Conservation (phyloP, 2,329 filamentous ascomycete species). For the Esteya vermicola region DNA sequence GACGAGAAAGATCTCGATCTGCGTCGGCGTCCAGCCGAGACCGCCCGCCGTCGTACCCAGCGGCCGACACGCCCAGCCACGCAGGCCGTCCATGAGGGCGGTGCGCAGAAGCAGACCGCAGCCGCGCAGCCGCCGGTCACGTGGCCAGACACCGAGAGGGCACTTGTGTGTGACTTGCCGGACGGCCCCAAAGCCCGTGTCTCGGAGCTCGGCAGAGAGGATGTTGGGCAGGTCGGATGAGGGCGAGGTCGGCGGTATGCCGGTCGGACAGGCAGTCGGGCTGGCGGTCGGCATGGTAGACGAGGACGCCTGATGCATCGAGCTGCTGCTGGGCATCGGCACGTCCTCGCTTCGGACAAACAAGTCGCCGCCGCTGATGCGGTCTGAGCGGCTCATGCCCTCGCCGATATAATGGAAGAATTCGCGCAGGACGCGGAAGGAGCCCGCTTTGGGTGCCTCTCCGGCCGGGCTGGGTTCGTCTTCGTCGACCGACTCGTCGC, state of each 20-base stretch:
- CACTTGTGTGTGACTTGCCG: slow-evolving; percentile 22
- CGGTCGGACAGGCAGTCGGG: slow-evolving; percentile 13
- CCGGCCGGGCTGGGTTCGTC: no score
- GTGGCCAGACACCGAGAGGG: slow-evolving; percentile 34
- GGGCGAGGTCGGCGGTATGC: slow-evolving; percentile 5
- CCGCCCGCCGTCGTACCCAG: slow-evolving; percentile 13
- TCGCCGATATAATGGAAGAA: slow-evolving; percentile 25
- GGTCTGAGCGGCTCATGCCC: slow-evolving; percentile 14
- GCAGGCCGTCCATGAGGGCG: slow-evolving; percentile 20
- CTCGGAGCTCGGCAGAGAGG: slow-evolving; percentile 20
- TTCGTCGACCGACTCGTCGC: no score
- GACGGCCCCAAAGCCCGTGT: slow-evolving; percentile 27
- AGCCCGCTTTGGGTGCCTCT: no score
- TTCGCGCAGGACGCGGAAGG: slow-evolving; percentile 31
- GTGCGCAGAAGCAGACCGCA: slow-evolving; percentile 32
- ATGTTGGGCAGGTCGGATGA: neutral
- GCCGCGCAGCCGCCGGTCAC: slow-evolving; percentile 24
- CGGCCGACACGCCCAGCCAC: slow-evolving; percentile 16
- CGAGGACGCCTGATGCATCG: no score
- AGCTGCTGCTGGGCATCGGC: no score
- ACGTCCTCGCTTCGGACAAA: no score
- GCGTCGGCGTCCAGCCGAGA: slow-evolving; percentile 18
- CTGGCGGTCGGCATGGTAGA: slow-evolving; percentile 23
- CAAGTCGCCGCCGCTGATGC: slow-evolving; percentile 6
- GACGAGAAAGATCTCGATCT: slow-evolving; percentile 22